Percentiles rank a stretch among this genome's conserved stretches.
Conservation (phyloP, 345 rosid genomes). For the Populus tremula region DNA sequence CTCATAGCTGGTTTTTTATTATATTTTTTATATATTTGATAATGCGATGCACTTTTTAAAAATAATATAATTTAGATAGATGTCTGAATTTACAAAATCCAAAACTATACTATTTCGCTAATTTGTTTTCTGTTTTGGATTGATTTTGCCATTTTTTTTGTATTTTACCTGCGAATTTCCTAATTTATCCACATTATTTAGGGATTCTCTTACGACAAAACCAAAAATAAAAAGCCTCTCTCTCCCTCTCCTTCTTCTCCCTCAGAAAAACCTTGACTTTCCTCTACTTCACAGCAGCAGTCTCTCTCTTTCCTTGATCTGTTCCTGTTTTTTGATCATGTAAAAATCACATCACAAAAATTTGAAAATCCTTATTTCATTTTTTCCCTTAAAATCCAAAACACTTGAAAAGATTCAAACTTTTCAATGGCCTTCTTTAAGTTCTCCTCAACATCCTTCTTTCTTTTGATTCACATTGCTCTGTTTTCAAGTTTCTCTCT, state of each 20-base stretch:
- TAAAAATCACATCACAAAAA: neutral
- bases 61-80: no score
- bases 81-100: no score
- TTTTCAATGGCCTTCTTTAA: constrained; percentile 7
- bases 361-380: neutral
- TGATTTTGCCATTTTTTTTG: no score
- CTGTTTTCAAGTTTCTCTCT: constrained; percentile 41
- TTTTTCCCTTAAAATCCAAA: neutral
- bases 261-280: neutral
- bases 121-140: no score
- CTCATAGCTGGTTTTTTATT: no score
- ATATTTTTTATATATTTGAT: no score
- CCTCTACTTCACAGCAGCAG: neutral
- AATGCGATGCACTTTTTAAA: no score
- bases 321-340: neutral
- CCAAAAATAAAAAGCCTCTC: neutral
- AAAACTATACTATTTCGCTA: no score
- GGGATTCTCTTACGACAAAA: constrained; percentile 1
- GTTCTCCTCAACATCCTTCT: constrained; percentile 12
- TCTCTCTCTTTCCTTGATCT: neutral
- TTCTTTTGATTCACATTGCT: constrained; percentile 35
- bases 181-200: neutral
- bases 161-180: neutral
- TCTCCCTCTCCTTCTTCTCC: neutral
- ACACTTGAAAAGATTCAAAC: neutral